These are phyloP conservation scores for Ziziphus jujuba DNA, from an alignment of 306 rosid genomes.

Conservation along the genomic window DNA sequence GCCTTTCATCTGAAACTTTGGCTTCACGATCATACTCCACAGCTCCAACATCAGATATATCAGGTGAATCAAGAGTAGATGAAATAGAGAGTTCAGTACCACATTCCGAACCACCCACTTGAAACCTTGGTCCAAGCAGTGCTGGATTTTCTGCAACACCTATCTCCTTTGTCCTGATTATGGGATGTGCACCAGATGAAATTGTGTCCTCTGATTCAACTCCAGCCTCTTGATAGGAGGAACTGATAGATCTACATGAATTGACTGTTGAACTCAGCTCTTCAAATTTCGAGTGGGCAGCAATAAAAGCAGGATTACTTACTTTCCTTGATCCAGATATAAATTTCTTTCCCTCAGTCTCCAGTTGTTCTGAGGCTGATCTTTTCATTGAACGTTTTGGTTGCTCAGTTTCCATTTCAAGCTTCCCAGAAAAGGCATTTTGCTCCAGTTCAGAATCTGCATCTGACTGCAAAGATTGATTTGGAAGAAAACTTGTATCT, in stretches of 20 bases:
- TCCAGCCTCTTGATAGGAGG: slow-evolving; percentile 47
- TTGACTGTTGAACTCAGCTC: slow-evolving; percentile 49
- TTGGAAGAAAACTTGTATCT: slow-evolving; percentile 37
- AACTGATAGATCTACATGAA: slow-evolving; percentile 39
- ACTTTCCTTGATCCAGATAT: slow-evolving; percentile 56
- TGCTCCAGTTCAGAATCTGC: slow-evolving; percentile 35
- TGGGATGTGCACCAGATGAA: slow-evolving; percentile 36
- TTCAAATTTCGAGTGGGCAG: slow-evolving; percentile 75
- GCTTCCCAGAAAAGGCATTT: slow-evolving; percentile 39
- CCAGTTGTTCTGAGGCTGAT: slow-evolving; percentile 60
- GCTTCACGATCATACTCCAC: slow-evolving; percentile 44
- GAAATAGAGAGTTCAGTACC: slow-evolving; percentile 80
- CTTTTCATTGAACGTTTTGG: slow-evolving; percentile 52
- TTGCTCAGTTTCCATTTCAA: slow-evolving; percentile 50
- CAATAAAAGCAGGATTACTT: slow-evolving; percentile 68
- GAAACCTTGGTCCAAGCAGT: slow-evolving; percentile 42
- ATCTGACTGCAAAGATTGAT: slow-evolving; percentile 30
- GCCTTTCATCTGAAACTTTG: slow-evolving; percentile 48
- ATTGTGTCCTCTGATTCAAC: slow-evolving; percentile 44
- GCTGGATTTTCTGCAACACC: slow-evolving; percentile 41
- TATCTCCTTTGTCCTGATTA: slow-evolving; percentile 45
- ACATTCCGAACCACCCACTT: slow-evolving; percentile 72
- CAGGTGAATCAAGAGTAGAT: slow-evolving; percentile 92
- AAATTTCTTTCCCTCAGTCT: slow-evolving; percentile 66
- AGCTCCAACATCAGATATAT: slow-evolving; percentile 58